These are phyloP conservation scores for Tylopilus sp. DNA, from an alignment of 768 basidiomycete species.

Conservation along the genomic window DNA sequence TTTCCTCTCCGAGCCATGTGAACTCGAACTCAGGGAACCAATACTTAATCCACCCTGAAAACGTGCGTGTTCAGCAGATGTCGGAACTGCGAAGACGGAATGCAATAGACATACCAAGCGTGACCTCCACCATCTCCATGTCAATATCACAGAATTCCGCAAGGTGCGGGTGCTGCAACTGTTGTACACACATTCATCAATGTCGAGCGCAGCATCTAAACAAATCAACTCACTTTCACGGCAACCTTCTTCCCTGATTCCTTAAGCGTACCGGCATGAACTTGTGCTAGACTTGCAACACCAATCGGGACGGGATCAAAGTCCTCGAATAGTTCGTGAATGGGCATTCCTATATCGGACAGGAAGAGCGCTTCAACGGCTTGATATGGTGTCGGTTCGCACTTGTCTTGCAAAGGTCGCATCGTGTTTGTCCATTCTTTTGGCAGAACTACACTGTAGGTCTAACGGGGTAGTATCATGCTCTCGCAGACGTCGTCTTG, in stretches of 20 bases:
- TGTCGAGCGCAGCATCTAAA: neutral
- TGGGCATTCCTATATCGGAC: constrained; percentile 69
- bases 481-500: constrained; percentile 11
- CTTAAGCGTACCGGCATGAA: constrained; percentile 78
- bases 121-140: constrained; percentile 78
- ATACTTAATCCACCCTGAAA: constrained; percentile 75
- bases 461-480: constrained; percentile 9
- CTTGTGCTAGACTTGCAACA: constrained; percentile 94
- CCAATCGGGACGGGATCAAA: constrained; percentile 90
- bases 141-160: constrained; percentile 91
- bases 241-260: constrained; percentile 75
- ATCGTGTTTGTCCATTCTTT: constrained; percentile 59
- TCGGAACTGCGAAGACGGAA: neutral
- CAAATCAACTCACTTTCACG: constrained; percentile 60
- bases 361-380: constrained; percentile 74
- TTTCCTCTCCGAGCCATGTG: constrained; percentile 91
- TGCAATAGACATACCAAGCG: constrained; percentile 47
- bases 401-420: constrained; percentile 82
- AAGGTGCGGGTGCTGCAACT: constrained; percentile 91
- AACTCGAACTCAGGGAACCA: constrained; percentile 97
- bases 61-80: neutral
- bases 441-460: constrained; percentile 50
- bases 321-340: constrained; percentile 76
- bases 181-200: constrained; percentile 7
- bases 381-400: constrained; percentile 82